Base-by-base conservation (phyloP, 2,329 filamentous ascomycete genomes). In the Zymoseptoria pseudotritici region DNA sequence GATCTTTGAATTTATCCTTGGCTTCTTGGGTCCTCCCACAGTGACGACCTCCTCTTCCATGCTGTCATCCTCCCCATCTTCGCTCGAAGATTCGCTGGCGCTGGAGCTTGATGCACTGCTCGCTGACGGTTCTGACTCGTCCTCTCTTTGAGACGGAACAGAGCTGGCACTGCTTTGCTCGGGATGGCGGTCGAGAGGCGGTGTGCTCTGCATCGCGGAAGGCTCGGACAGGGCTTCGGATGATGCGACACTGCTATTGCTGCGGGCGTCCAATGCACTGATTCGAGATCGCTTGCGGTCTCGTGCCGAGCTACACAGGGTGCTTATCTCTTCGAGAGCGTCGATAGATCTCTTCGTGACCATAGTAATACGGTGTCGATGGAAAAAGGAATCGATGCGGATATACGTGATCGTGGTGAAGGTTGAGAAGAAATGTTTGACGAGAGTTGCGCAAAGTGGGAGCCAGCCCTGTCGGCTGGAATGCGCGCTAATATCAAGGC, bases 11-110 rank as follows among this genome's bases (percentile, higher is more conserved):
- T 62, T 56, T n/a, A 68, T 66, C 3, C 56, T 31, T 4, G 65
- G 67, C 56, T 63, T 67, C 36, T 61, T 55, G 1, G 64, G 58
- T 9, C 59, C 63, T 17, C 60, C 61, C 2, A 66, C 20, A 4
- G 60, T 62, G 24, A 63, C 31, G 2, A 65, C 51, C 55, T 57
- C 52, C 31, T 52, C 50, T 55, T 17, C 13, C 31, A 20, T 54
- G n/a, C 55, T 58, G 11, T 64, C 64, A 49, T 62, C 55, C 22
- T 64, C 61, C 22, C 54, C 61, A 21, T 61, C 57, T 53, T 50
- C 54, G 29, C n/a, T 53, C 13, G 52, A 53, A 29, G 22, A 26
- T n/a, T 55, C 60, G 51, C 55, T 60, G 22, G 54, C 42, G 20
- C 31, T 60, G 5, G 58, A 52, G 22, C 55, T 57, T 24, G 26